Evolutionary conservation across 2,329 filamentous ascomycete species (phyloP), one percentile per base, ranked within the genome.

Genomic region (Claviceps fusiformis): DNA sequence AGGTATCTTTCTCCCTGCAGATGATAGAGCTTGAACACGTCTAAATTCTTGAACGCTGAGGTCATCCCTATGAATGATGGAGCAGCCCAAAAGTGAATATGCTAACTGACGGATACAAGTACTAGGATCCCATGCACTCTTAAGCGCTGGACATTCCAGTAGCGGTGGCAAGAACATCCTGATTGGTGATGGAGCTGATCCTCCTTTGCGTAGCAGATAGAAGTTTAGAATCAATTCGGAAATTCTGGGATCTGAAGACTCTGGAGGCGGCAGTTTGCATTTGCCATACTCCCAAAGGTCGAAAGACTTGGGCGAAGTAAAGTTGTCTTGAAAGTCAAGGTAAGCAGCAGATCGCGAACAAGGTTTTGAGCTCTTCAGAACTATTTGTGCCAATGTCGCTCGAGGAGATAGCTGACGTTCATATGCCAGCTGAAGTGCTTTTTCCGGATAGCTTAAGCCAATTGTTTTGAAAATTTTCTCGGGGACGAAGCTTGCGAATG

Each of bases 131-230:
- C 82, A 84, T 17, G 79, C 77, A 61, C 75, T 82, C 47, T 74
- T 73, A 35, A 75, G 73, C n/a, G 66, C 63, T 19, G 76, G 75
- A 55, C 75, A 76, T 59, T 85, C 82, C 10, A 82, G 69, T 0
- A 89, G 66, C 27, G 84, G 73, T 0, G 85, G 83, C 0, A 90
- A 73, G 64, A 85, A 91, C 13, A 88, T 74, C 45, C 75, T 68
- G 13, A 69, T 62, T 27, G 50, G 50, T 13, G 15, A 47, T 33
- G 27, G 5, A 19, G 37, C 10, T 15, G 39, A 29, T 13, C 6
- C 2, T 5, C 8, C 13, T 5, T 48, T 15, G 24, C 39, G 27
- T 44, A 19, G 50, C 24, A 31, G 37, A 33, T 41, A 11, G 48
- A 70, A 49, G 51, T 71, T 68, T 1, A 73, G 52, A 11, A 70